These are phyloP conservation scores for Amanita brunnescens DNA, from an alignment of 768 basidiomycete species.

Conservation along the genomic window DNA sequence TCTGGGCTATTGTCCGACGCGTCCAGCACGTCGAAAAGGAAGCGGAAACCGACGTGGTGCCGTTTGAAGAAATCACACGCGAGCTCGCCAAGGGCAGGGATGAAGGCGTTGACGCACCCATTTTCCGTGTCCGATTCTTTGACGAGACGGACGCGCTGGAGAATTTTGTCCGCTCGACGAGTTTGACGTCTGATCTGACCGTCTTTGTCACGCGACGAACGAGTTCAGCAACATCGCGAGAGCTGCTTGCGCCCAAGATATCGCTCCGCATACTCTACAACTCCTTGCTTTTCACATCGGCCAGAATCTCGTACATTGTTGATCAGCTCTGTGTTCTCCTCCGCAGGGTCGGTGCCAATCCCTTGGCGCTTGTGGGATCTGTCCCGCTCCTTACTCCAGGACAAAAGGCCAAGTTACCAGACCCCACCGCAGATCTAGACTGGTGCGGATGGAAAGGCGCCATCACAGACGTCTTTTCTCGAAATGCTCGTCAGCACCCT, in stretches of 20 bases:
- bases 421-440: conserved; percentile 80
- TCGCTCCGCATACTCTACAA: conserved; percentile 88
- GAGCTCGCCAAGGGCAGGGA: conserved; percentile 62
- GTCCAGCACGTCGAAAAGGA: conserved; percentile 80
- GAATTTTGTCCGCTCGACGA: conserved; percentile 71
- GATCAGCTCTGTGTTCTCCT: conserved; percentile 82
- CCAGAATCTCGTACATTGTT: conserved; percentile 68
- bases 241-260: conserved; percentile 64
- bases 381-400: conserved; percentile 69
- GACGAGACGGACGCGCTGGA: conserved; percentile 79
- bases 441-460: conserved; percentile 99
- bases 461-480: conserved; percentile 90
- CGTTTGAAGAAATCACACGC: conserved; percentile 68
- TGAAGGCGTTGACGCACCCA: conserved; percentile 49
- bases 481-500: conserved; percentile 73
- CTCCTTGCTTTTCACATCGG: conserved; percentile 80
- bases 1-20: conserved; percentile 80
- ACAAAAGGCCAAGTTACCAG: conserved; percentile 66
- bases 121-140: conserved; percentile 96
- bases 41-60: conserved; percentile 72
- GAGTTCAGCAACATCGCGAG: conserved; percentile 57
- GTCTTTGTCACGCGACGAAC: conserved; percentile 78
- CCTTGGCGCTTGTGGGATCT: conserved; percentile 63
- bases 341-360: conserved; percentile 58
- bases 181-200: conserved; percentile 86